A percentile compares a stretch with the other conserved stretches of the same genome.
These are phyloP conservation scores for Trichosporon inkin DNA, from an alignment of 1,284 basidiomycete genomes.

Conservation along the genomic window DNA sequence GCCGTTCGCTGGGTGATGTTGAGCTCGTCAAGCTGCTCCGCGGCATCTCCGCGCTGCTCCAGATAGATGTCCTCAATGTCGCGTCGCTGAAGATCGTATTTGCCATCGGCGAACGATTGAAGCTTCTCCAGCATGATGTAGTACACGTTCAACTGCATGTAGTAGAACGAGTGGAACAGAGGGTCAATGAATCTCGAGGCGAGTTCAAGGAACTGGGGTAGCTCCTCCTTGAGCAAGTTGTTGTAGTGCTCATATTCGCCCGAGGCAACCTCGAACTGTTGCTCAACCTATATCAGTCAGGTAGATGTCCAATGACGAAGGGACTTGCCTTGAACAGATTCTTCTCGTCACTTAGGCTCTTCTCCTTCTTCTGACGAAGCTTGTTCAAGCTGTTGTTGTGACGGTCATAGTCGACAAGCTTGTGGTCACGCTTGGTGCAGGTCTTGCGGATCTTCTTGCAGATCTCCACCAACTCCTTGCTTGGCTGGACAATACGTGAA, in stretches of 20 bases:
- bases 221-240: slow-evolving; percentile 81
- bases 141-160: slow-evolving; percentile 99
- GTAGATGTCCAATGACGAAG: neutral
- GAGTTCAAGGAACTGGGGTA: slow-evolving; percentile 85
- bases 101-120: slow-evolving; percentile 76
- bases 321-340: slow-evolving; percentile 78
- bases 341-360: slow-evolving; percentile 87
- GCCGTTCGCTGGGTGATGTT: slow-evolving; percentile 73
- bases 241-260: slow-evolving; percentile 98
- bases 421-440: slow-evolving; percentile 94
- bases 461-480: slow-evolving; percentile 81
- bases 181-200: slow-evolving; percentile 89
- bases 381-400: slow-evolving; percentile 94
- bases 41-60: slow-evolving; percentile 71
- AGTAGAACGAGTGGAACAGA: slow-evolving; percentile 96
- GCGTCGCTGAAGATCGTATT: slow-evolving; percentile 68
- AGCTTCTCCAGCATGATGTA: slow-evolving; percentile 92
- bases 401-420: slow-evolving; percentile 93
- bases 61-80: slow-evolving; percentile 78
- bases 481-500: slow-evolving; percentile 74
- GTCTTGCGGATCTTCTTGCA: slow-evolving; percentile 90
- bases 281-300: slow-evolving; percentile 68
- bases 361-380: slow-evolving; percentile 94
- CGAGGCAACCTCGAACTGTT: slow-evolving; percentile 92
- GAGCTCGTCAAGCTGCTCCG: slow-evolving; percentile 68